Conservation (phyloP, 1,284 basidiomycete genomes). For the Cryptococcus maquisensis region DNA sequence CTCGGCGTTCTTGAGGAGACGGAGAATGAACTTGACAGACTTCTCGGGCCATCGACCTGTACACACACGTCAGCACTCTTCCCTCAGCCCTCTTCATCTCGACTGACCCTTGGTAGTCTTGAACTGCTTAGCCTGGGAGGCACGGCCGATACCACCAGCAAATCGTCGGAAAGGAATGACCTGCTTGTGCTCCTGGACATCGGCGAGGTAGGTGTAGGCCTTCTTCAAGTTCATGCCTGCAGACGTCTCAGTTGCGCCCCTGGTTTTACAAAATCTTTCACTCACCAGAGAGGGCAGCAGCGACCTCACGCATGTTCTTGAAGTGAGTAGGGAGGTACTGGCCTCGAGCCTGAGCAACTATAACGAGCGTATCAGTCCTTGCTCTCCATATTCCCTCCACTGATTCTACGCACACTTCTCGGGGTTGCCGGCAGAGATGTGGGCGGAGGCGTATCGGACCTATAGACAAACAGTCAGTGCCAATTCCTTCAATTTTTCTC, state of each 20-base stretch:
- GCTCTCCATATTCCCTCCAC: not conserved
- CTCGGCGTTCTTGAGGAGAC: constrained; percentile 97
- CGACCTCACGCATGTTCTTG: constrained; percentile 99
- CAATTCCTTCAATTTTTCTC: not conserved
- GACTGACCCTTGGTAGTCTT: constrained; percentile 87
- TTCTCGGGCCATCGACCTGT: constrained; percentile 99
- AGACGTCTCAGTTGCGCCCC: constrained; percentile 3
- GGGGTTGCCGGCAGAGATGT: constrained; percentile 74
- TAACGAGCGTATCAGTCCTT: constrained; percentile 5
- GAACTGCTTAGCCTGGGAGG: constrained; percentile 96
- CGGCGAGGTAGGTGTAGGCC: constrained; percentile 90
- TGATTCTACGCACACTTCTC: constrained; percentile 71
- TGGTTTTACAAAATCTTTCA: constrained; percentile 9
- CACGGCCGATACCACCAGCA: constrained; percentile 93
- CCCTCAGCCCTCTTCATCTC: not conserved
- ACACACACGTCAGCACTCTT: not conserved
- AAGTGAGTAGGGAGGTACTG: constrained; percentile 99
- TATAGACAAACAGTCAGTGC: constrained; percentile 2
- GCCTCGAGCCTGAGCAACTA: constrained; percentile 86
- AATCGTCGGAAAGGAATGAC: constrained; percentile 96
- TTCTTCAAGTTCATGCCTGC: constrained; percentile 89
- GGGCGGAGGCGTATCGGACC: constrained; percentile 88
- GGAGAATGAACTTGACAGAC: constrained; percentile 91
- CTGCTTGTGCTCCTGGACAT: constrained; percentile 96
- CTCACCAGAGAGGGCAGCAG: constrained; percentile 76